Evolutionary conservation across 2,329 filamentous ascomycete species (phyloP).

Genomic region (Exserohilum rostratum): DNA sequence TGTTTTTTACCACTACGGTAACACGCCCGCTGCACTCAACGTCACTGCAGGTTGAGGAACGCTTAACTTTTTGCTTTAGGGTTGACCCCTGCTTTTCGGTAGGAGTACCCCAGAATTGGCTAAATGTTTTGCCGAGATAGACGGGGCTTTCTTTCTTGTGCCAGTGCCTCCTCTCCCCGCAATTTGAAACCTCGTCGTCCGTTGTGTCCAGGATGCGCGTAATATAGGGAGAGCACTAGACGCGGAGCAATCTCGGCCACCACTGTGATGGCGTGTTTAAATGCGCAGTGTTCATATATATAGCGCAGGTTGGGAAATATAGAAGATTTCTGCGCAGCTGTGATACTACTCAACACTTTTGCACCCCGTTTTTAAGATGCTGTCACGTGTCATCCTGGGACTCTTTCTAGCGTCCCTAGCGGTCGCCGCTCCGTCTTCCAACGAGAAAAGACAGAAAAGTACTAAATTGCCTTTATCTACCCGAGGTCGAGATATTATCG

Average conservation of each 20-base stretch:
- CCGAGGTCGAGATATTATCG: slow-evolving; percentile 42
- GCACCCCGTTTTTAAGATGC: not conserved
- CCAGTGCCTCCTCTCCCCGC: too few relatives aligned
- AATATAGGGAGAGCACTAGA: too few relatives aligned
- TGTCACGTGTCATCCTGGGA: not conserved
- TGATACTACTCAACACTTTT: not conserved
- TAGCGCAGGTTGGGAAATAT: not conserved
- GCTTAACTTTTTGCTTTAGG: not conserved
- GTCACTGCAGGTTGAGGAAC: not conserved
- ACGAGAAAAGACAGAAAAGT: slow-evolving; percentile 21
- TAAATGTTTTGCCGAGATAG: too few relatives aligned
- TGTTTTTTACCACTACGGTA: not conserved
- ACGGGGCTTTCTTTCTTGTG: too few relatives aligned
- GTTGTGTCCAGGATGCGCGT: too few relatives aligned
- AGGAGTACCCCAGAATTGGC: not conserved
- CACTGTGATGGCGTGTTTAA: too few relatives aligned
- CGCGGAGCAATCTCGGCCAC: too few relatives aligned
- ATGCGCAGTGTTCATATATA: not conserved
- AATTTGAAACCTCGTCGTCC: too few relatives aligned
- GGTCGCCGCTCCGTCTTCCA: slow-evolving; percentile 21
- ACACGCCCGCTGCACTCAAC: slow-evolving; percentile 7
- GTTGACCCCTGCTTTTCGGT: not conserved
- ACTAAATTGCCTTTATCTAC: slow-evolving; percentile 37
- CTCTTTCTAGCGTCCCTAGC: slow-evolving; percentile 21
- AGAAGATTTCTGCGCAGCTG: not conserved